Percentiles rank a stretch among this genome's conserved stretches.
phyloP scores from a whole-genome alignment of 2,329 filamentous ascomycete species.

The Nothophaeocryptopus gaeumannii region DNA sequence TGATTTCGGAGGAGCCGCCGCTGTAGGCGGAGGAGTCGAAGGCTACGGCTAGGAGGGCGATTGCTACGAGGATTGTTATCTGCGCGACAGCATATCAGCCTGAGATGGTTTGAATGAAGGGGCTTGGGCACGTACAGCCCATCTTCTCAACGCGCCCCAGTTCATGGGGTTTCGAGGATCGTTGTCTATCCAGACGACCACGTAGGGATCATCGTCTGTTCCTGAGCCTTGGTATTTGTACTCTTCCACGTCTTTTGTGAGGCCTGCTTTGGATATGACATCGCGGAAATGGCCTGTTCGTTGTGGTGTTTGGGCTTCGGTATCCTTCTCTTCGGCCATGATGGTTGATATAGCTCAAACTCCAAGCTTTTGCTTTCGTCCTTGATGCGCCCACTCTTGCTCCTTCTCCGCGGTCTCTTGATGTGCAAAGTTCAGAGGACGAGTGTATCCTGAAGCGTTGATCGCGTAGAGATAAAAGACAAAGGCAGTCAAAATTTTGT shows the following conservation, averaged over 20 bases:
- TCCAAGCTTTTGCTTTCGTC: no score
- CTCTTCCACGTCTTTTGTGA: slow-evolving; percentile 7
- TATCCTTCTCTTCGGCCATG: slow-evolving; percentile 27
- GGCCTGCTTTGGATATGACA: neutral
- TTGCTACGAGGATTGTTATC: slow-evolving; percentile 59
- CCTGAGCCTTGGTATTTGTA: slow-evolving; percentile 41
- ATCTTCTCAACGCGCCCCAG: slow-evolving; percentile 57
- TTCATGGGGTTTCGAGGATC: slow-evolving; percentile 66
- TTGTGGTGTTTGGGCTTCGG: slow-evolving; percentile 26
- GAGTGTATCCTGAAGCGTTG: no score
- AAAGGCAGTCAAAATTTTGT: no score
- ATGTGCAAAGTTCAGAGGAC: no score
- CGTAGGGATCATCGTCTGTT: slow-evolving; percentile 62
- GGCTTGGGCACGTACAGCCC: slow-evolving; percentile 38
- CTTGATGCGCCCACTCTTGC: no score
- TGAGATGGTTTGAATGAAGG: neutral
- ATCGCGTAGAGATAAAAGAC: no score
- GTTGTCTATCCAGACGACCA: slow-evolving; percentile 61
- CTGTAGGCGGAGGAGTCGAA: slow-evolving; percentile 67
- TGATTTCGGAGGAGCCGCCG: slow-evolving; percentile 54
- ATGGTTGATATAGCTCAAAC: neutral
- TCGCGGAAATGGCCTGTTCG: slow-evolving; percentile 1
- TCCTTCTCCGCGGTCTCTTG: no score
- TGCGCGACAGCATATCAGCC: slow-evolving; percentile 4
- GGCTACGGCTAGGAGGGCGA: slow-evolving; percentile 63